These are phyloP conservation scores for Neurospora sp. DNA, from an alignment of 495 filamentous ascomycete genomes.

Conservation along the genomic window DNA sequence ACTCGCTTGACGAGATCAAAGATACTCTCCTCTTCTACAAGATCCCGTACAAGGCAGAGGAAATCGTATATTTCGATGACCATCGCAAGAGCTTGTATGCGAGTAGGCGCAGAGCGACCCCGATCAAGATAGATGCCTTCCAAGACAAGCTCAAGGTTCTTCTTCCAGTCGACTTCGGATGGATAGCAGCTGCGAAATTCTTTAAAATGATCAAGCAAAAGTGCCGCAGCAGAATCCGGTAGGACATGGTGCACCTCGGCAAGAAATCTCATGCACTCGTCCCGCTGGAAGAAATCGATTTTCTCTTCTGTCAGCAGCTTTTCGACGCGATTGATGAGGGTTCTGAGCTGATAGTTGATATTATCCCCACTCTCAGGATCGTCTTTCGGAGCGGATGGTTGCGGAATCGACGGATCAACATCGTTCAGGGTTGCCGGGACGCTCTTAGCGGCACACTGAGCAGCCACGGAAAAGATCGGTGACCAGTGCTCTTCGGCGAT, in stretches of 20 bases:
- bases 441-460: constrained; percentile 31
- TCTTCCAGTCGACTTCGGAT: constrained; percentile 56
- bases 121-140: constrained; percentile 56
- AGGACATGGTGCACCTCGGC: constrained; percentile 46
- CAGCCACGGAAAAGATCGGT: constrained; percentile 36
- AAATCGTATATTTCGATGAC: constrained; percentile 60
- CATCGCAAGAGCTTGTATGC: constrained; percentile 55
- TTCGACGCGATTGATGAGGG: constrained; percentile 34
- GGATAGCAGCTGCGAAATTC: constrained; percentile 61
- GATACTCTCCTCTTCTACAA: constrained; percentile 37
- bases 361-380: constrained; percentile 21
- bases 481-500: constrained; percentile 46
- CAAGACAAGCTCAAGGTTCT: constrained; percentile 51
- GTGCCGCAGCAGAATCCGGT: constrained; percentile 46
- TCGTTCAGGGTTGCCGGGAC: constrained; percentile 13
- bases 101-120: constrained; percentile 53
- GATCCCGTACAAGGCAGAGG: constrained; percentile 41
- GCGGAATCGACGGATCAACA: not conserved
- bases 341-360: constrained; percentile 26
- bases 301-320: constrained; percentile 23
- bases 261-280: constrained; percentile 62
- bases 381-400: constrained; percentile 9
- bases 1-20: constrained; percentile 34
- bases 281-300: constrained; percentile 44
- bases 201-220: constrained; percentile 49